A percentile compares a stretch with the other conserved stretches of the same genome.
These are phyloP conservation scores for Fomitiporia mediterranea DNA, from an alignment of 1,284 basidiomycete genomes.

Conservation along the genomic window DNA sequence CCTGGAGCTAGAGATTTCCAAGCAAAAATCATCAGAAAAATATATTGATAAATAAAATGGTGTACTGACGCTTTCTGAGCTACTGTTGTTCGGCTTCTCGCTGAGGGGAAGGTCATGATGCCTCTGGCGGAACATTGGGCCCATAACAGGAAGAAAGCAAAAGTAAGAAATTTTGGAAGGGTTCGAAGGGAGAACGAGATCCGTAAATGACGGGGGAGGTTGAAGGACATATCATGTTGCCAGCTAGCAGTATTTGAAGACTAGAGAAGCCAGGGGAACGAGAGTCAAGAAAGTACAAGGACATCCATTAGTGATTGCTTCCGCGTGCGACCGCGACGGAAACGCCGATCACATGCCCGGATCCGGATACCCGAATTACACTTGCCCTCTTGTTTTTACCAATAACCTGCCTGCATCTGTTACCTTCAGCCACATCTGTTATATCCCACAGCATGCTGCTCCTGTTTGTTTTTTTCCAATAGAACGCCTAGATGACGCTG, in stretches of 20 bases:
- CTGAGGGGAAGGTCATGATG: background rate
- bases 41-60: background rate
- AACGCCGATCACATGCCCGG: background rate
- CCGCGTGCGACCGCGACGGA: background rate
- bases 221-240: background rate
- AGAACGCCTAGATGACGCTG: background rate
- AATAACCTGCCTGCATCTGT: background rate
- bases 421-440: conserved; percentile 7
- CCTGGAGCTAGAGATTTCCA: conserved; percentile 9
- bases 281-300: conserved; percentile 3
- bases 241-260: background rate
- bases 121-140: conserved; percentile 3
- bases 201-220: background rate
- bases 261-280: background rate
- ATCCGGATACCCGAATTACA: background rate
- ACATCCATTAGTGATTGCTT: conserved; percentile 1
- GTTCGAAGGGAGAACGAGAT: background rate
- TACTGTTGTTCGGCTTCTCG: background rate
- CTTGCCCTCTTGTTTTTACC: background rate
- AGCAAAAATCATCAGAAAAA: background rate
- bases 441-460: background rate
- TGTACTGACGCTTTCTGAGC: conserved; percentile 4
- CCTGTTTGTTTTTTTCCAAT: background rate
- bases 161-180: background rate
- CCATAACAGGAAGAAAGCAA: background rate